These are phyloP conservation scores for Adansonia madagascariensis DNA, from an alignment of 441 rosid genomes.

Conservation along the genomic window DNA sequence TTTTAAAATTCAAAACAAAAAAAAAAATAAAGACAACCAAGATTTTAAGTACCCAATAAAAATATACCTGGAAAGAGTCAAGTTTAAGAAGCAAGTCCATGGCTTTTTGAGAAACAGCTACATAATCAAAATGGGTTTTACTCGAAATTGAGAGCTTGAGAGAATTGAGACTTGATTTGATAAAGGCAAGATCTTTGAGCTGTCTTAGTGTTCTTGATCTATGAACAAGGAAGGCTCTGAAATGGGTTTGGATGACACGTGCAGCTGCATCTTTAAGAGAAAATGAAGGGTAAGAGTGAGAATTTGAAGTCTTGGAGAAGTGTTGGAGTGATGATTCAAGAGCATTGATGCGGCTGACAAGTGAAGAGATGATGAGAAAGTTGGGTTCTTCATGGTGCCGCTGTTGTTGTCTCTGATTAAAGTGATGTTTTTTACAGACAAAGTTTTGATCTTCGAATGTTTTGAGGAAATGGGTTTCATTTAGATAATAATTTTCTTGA, in stretches of 20 bases:
- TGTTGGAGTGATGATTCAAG: constrained; percentile 67
- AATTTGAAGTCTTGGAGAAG: constrained; percentile 38
- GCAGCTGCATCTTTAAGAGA: constrained; percentile 79
- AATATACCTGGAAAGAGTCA: constrained; percentile 73
- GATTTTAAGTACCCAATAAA: constrained; percentile 12
- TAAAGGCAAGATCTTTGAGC: constrained; percentile 72
- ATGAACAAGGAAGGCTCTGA: constrained; percentile 71
- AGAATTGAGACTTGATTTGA: constrained; percentile 64
- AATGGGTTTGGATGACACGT: constrained; percentile 78
- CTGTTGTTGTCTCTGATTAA: constrained; percentile 29
- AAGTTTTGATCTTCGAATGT: constrained; percentile 14
- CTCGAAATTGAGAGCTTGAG: constrained; percentile 66
- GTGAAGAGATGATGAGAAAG: constrained; percentile 52
- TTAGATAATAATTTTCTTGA: constrained; percentile 20
- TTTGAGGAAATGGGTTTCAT: constrained; percentile 29
- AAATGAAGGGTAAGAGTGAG: constrained; percentile 26
- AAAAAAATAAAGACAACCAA: background rate
- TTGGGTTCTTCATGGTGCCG: constrained; percentile 34
- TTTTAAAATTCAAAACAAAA: background rate
- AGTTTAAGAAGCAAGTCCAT: constrained; percentile 67
- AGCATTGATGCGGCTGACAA: constrained; percentile 62
- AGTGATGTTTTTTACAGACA: constrained; percentile 27
- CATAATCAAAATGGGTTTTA: constrained; percentile 47
- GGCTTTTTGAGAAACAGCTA: constrained; percentile 55
- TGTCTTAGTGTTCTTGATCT: constrained; percentile 80